Conservation (phyloP, 2,329 filamentous ascomycete species). For the Fusarium coffeatum region DNA sequence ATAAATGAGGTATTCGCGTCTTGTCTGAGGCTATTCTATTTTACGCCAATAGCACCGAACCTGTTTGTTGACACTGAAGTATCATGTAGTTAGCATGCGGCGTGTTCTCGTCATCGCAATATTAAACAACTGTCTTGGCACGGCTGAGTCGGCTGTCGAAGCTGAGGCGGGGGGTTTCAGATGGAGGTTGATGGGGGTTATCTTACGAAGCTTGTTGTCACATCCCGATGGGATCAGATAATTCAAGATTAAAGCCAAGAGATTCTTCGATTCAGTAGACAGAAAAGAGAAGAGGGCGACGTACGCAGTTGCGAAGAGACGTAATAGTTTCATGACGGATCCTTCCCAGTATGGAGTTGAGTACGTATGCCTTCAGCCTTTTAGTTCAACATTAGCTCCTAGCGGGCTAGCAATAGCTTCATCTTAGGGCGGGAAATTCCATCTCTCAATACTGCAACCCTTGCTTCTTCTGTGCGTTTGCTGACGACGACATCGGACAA, state of each 20-base stretch:
- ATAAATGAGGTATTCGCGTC: slow-evolving; percentile 29
- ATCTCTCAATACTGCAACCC: slow-evolving; percentile 15
- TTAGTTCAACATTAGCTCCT: neutral
- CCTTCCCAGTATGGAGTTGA: slow-evolving; percentile 21
- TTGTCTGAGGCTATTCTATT: slow-evolving; percentile 7
- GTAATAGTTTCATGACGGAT: slow-evolving; percentile 32
- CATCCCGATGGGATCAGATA: slow-evolving; percentile 15
- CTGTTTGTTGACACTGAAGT: neutral
- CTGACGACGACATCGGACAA: slow-evolving; percentile 28
- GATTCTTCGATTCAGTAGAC: neutral
- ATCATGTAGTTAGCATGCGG: neutral
- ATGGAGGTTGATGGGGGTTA: slow-evolving; percentile 3
- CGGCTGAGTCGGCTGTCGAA: slow-evolving; percentile 25
- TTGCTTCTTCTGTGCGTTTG: slow-evolving; percentile 7
- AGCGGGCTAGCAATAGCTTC: neutral
- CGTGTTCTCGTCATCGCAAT: neutral
- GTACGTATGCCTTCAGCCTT: slow-evolving; percentile 24
- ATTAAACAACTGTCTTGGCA: slow-evolving; percentile 24
- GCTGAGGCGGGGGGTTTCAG: slow-evolving; percentile 19
- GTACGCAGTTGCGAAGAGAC: slow-evolving; percentile 20
- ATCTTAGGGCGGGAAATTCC: slow-evolving; percentile 3
- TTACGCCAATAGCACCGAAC: slow-evolving; percentile 22
- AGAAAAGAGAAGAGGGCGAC: slow-evolving; percentile 8
- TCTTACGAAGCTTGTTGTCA: slow-evolving; percentile 4
- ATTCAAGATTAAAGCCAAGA: neutral